Evolutionary conservation across 306 rosid species (phyloP), one percentile per base, ranked within the genome.

Genomic region (Ormosia semicastrata): DNA sequence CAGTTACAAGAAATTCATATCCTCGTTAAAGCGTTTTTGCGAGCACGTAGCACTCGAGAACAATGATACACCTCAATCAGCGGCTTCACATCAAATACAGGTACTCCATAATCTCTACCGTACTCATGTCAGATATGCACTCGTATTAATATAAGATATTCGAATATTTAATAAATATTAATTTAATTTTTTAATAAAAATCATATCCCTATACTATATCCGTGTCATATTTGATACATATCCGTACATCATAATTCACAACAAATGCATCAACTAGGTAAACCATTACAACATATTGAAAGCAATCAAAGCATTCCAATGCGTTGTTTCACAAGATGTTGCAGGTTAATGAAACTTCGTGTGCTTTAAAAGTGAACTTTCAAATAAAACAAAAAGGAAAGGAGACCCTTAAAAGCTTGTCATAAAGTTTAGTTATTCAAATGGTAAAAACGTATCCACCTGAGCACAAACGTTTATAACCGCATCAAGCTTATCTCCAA

Each of bases 401-500:
- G 10, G 54, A 72, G 13, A 74, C 6, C 78, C 52, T 37, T 73
- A 17, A 7, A 29, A 59, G 9, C 1, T 17, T 13, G 10, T 53
- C 13, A 65, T 13, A 52, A 46, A 39, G 32, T 65, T 52, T 69
- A 6, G 49, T 30, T 52, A 14, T 39, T 66, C 2, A n/a, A 11
- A 6, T 6, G 56, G 10, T 1, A 11, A 15, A 69, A 34, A 11
- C 2, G 6, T 32, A 79, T 47, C 72, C 73, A 85, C 91, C 92
- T 90, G 69, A 8, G 83, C 74, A 29, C 92, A 90, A 30, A 90
- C 85, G 41, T 88, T 82, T 10, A 87, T 30, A 12, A 87, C 88
- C 4, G 59, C 56, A 43, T 52, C 77, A 24, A 94, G 83, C 41
- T 90, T 89, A 53, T 87, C 80, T 13, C 94, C 95, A 54, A 92